Conservation (phyloP, 306 rosid species). For the Vigna radiata region DNA sequence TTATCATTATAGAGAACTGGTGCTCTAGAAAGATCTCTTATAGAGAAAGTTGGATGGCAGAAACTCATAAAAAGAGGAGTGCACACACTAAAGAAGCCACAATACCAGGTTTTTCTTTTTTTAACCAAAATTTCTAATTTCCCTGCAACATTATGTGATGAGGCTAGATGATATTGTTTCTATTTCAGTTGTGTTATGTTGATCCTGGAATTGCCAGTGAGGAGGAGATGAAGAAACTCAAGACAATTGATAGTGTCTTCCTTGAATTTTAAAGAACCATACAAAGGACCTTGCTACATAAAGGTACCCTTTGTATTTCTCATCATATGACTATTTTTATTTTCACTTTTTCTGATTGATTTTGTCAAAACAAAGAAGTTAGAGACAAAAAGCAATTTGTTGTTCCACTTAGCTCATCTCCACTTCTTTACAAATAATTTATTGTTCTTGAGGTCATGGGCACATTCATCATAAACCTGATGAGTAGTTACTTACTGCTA, state of each 20-base stretch:
- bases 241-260: conserved; percentile 75
- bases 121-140: background rate
- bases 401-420: background rate
- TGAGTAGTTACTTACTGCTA: background rate
- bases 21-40: conserved; percentile 68
- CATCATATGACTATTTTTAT: background rate
- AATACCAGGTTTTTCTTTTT: conserved; percentile 70
- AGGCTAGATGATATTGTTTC: conserved; percentile 47
- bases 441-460: background rate
- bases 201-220: conserved; percentile 76
- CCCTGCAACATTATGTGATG: conserved; percentile 8
- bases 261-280: conserved; percentile 57
- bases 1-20: conserved; percentile 62
- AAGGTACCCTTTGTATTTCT: conserved; percentile 45
- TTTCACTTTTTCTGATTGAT: conserved; percentile 19
- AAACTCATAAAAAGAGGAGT: conserved; percentile 77
- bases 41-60: conserved; percentile 79
- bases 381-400: background rate
- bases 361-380: conserved; percentile 30
- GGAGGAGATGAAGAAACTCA: conserved; percentile 70
- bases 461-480: background rate
- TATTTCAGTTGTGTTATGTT: conserved; percentile 81
- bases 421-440: background rate
- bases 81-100: conserved; percentile 78
- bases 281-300: conserved; percentile 31